Evolutionary conservation across 345 rosid genomes (phyloP).

Genomic region (Melaleuca quinquenervia): DNA sequence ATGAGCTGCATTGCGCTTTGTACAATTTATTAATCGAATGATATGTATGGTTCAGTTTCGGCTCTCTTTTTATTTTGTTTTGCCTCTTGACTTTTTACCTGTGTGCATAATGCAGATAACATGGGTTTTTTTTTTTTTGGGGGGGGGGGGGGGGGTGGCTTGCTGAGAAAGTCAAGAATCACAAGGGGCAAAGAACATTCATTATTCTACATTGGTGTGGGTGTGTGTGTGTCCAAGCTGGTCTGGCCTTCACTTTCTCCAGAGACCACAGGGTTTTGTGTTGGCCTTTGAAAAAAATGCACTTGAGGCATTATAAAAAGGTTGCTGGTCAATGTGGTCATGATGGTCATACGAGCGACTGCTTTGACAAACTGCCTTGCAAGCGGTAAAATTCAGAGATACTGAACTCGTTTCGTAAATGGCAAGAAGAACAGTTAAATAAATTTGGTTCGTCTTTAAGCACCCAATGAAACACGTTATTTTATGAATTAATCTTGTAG

Average conservation of each 20-base stretch:
- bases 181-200: neutral
- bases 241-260: neutral
- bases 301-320: neutral
- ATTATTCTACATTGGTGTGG: neutral
- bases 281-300: neutral
- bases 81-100: neutral
- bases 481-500: neutral
- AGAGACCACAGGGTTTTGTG: neutral
- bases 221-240: neutral
- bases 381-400: neutral
- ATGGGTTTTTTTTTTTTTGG: too few species aligned
- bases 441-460: neutral
- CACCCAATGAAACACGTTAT: neutral
- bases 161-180: conserved; percentile 6
- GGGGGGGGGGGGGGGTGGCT: conserved; percentile 11
- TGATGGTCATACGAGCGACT: neutral
- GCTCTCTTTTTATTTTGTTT: neutral
- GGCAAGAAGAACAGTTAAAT: neutral
- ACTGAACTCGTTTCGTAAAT: neutral
- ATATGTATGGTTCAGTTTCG: neutral
- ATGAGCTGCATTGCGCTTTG: neutral
- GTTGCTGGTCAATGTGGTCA: neutral
- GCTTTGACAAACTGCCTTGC: neutral
- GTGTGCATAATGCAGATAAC: neutral
- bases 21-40: neutral